Evolutionary conservation across 371 early-diverging fungal species (phyloP), one percentile per base, ranked within the genome.

Genomic region (Quaeritorhiza haematococci): DNA sequence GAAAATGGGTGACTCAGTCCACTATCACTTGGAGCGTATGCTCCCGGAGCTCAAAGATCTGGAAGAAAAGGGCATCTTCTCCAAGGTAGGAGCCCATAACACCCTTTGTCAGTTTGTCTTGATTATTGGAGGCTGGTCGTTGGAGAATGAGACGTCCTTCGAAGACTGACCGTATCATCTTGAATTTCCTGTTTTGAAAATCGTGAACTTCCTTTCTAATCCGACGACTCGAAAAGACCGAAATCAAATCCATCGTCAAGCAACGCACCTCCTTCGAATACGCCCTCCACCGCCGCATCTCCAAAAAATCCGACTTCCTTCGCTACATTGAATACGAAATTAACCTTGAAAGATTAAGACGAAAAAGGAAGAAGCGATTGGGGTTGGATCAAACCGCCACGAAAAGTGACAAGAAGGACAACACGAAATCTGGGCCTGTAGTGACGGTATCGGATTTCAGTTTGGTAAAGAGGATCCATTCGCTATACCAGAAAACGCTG

Each of bases 311-410:
- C 13, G 94, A 94, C 55, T 97, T 80, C 64, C 71, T 95, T 29
- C 83, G 90, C 30, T 91, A 91, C 71, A 91, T 95, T 49, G 91
- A 91, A 57, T 97, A 92, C 72, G 98, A 97, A 66, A 87, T 86
- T 74, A 91, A 90, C 64, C 77, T 95, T 33, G 94, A 95, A 46
- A 69, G 82, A 27, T 71, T 94, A 52, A 80, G 94, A n/a, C 78
- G 73, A 64, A 89, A 89, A 64, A 80, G 98, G 41, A 84, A 87
- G 59, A 64, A 69, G 2, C 82, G 93, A n/a, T 53, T 88, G 58
- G 74, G 74, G 42, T 62, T 72, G 29, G 66, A 72, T 52, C 66
- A 67, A 35, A 64, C 56, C 44, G 19, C 49, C 13, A 55, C 30
- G 46, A 49, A 53, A 47, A 46, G 56, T 48, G 63, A 55, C 19